Conservation (phyloP, 176 grass and related monocot genomes). For the Oryza glumipatula region DNA sequence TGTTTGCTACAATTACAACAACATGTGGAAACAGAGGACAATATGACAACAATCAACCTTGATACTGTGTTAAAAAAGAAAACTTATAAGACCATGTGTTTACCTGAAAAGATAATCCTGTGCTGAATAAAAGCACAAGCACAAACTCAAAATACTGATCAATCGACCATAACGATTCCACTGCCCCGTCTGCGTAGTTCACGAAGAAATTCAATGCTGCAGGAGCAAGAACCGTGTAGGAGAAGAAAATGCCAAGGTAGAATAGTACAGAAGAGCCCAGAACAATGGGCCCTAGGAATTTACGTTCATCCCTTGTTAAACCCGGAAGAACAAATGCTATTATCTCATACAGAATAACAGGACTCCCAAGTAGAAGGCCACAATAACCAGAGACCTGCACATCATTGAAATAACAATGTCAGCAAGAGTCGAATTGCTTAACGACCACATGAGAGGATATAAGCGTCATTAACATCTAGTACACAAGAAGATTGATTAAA, state of each 20-base stretch:
- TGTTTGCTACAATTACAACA: too few species aligned
- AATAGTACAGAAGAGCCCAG: conserved; percentile 94
- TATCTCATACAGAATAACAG: conserved; percentile 93
- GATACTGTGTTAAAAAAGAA: not conserved
- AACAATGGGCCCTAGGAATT: conserved; percentile 93
- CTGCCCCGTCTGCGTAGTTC: conserved; percentile 96
- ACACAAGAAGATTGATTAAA: not conserved
- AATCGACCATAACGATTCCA: conserved; percentile 95
- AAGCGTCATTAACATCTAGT: conserved; percentile 5
- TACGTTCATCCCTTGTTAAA: conserved; percentile 84
- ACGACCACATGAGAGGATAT: not conserved
- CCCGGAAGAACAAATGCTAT: conserved; percentile 96
- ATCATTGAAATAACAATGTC: conserved; percentile 27
- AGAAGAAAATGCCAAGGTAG: conserved; percentile 91
- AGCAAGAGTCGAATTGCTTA: conserved; percentile 20
- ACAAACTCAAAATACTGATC: conserved; percentile 98
- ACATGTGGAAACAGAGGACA: not conserved
- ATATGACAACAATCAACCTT: conserved; percentile 11
- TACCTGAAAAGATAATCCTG: conserved; percentile 97
- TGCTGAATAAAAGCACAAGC: conserved; percentile 96
- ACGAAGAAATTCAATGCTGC: conserved; percentile 97
- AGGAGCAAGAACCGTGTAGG: conserved; percentile 81
- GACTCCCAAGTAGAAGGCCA: conserved; percentile 91
- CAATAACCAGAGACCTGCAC: conserved; percentile 95
- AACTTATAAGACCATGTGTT: conserved; percentile 22